Conservation (phyloP, 805 yeast species). For the Kuraishia capsulata region DNA sequence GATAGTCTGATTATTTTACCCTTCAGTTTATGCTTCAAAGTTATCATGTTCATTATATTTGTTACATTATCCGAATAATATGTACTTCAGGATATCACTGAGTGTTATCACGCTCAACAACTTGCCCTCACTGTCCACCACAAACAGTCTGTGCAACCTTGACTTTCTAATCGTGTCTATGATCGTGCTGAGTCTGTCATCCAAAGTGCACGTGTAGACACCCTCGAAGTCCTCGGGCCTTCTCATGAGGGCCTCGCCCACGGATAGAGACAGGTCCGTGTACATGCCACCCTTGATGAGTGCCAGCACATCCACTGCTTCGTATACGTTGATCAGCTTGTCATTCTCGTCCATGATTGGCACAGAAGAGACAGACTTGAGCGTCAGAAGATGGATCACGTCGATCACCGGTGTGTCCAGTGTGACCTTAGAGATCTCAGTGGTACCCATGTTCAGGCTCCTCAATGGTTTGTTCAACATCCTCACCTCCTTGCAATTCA, state of each 20-base stretch:
- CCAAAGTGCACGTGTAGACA: slow-evolving; percentile 86
- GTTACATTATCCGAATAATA: slow-evolving; percentile 46
- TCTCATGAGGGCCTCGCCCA: slow-evolving; percentile 93
- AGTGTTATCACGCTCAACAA: slow-evolving; percentile 80
- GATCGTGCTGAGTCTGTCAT: slow-evolving; percentile 80
- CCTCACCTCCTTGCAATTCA: slow-evolving; percentile 91
- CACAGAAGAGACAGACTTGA: slow-evolving; percentile 78
- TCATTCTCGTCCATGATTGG: slow-evolving; percentile 80
- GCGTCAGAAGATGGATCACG: slow-evolving; percentile 74
- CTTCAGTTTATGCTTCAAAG: no score
- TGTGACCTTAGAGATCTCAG: slow-evolving; percentile 63
- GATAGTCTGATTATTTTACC: no score
- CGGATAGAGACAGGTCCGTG: slow-evolving; percentile 80
- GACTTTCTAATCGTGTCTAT: slow-evolving; percentile 90
- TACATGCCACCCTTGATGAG: slow-evolving; percentile 91
- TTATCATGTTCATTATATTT: no score
- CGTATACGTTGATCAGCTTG: slow-evolving; percentile 80
- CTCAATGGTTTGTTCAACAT: slow-evolving; percentile 69
- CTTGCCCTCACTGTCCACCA: slow-evolving; percentile 76
- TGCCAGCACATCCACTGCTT: slow-evolving; percentile 90
- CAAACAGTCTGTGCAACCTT: slow-evolving; percentile 83
- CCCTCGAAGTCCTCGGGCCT: slow-evolving; percentile 96
- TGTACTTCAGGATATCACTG: slow-evolving; percentile 82
- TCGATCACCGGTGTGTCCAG: slow-evolving; percentile 92
- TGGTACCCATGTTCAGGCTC: slow-evolving; percentile 58